phyloP scores from a whole-genome alignment of 768 basidiomycete genomes.

The Amanita pallidorosea region DNA sequence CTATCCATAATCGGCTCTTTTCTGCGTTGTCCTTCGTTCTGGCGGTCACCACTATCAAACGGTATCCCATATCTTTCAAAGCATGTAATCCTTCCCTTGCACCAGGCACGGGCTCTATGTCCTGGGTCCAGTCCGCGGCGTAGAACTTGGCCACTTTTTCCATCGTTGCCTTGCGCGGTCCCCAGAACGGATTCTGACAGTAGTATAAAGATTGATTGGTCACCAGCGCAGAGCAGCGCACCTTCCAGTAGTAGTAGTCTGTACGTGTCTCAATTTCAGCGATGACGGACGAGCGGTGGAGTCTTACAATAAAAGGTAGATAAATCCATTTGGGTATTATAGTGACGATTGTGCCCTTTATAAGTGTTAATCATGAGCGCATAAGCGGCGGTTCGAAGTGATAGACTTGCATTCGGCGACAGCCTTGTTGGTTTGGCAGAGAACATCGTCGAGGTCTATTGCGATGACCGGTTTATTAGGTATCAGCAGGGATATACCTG shows the following conservation, averaged over 20 bases:
- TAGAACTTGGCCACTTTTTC: constrained; percentile 53
- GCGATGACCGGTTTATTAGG: constrained; percentile 35
- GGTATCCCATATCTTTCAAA: constrained; percentile 53
- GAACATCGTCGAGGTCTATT: constrained; percentile 60
- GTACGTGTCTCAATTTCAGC: background rate
- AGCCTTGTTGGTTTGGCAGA: constrained; percentile 48
- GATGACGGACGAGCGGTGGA: background rate
- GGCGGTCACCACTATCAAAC: constrained; percentile 71
- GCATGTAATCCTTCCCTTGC: constrained; percentile 46
- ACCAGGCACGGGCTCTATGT: constrained; percentile 44
- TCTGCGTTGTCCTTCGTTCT: constrained; percentile 43
- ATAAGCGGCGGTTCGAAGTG: background rate
- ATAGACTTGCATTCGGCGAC: constrained; percentile 43
- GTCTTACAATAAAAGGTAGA: constrained; percentile 52
- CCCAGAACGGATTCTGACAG: constrained; percentile 49
- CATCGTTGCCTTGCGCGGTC: constrained; percentile 44
- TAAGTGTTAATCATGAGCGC: background rate
- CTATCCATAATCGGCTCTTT: constrained; percentile 57
- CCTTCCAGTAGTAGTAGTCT: constrained; percentile 78
- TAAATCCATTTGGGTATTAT: constrained; percentile 44
- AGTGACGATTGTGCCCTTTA: constrained; percentile 56
- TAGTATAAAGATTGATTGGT: background rate
- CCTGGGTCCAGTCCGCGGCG: constrained; percentile 33
- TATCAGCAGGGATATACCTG: constrained; percentile 12
- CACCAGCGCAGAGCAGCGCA: constrained; percentile 10